Conservation (phyloP, 768 basidiomycete species). For the Tephrocybe rancida region DNA sequence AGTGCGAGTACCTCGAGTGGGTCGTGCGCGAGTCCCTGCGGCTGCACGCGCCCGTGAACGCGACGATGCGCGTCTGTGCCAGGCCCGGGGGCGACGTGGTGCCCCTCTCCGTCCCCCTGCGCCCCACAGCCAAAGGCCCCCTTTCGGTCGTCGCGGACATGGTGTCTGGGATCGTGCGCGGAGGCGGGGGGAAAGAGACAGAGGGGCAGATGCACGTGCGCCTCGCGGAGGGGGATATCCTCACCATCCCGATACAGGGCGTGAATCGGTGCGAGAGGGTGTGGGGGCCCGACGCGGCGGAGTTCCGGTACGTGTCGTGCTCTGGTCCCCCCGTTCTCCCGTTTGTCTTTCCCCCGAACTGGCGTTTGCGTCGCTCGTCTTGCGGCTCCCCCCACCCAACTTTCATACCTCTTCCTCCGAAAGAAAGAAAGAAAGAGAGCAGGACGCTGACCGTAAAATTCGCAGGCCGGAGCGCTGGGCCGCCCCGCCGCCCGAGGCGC, state of each 20-base stretch:
- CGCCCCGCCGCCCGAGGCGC: conserved; percentile 34
- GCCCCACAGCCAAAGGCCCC: neutral
- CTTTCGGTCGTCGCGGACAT: too few relatives aligned
- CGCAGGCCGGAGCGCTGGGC: conserved; percentile 62
- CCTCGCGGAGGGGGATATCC: conserved; percentile 51
- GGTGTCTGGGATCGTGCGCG: too few relatives aligned
- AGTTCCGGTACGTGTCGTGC: conserved; percentile 48
- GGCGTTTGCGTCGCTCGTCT: too few relatives aligned
- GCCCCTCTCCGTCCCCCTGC: conserved; percentile 38
- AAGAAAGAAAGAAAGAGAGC: too few relatives aligned
- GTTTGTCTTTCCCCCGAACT: neutral
- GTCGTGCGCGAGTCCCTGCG: conserved; percentile 62
- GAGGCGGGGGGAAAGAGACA: neutral
- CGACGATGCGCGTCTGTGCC: conserved; percentile 56
- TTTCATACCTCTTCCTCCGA: too few relatives aligned
- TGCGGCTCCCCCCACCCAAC: too few relatives aligned
- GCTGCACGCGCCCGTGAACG: conserved; percentile 58
- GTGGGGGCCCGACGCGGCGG: conserved; percentile 70
- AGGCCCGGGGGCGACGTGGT: conserved; percentile 53
- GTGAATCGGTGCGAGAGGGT: conserved; percentile 55
- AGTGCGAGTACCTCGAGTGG: conserved; percentile 60
- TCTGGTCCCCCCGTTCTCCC: neutral
- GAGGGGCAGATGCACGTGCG: conserved; percentile 25
- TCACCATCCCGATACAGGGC: conserved; percentile 61
- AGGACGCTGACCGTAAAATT: too few relatives aligned